Percentiles rank a stretch among this genome's conserved stretches.
Evolutionary conservation across 2,329 filamentous ascomycete genomes (phyloP).

Genomic region (Paraphoma chrysanthemicola): DNA sequence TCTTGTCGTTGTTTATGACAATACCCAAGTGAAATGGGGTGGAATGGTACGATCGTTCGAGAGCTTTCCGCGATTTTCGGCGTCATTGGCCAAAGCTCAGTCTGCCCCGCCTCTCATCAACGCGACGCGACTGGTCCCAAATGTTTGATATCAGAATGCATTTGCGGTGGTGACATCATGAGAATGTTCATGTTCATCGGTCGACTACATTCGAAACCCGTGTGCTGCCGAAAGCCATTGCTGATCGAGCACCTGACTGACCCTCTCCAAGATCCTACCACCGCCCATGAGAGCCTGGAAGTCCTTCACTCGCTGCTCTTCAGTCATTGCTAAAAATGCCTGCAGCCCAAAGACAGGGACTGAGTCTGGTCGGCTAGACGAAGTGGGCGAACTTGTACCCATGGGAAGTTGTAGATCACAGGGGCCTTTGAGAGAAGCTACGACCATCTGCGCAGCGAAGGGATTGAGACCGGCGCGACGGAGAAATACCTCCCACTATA

Average conservation of each 20-base stretch:
- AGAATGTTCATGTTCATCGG: not conserved
- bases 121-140: not conserved
- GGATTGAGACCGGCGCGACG: constrained; percentile 71
- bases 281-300: constrained; percentile 65
- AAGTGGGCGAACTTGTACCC: constrained; percentile 5
- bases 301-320: constrained; percentile 54
- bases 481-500: constrained; percentile 70
- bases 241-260: constrained; percentile 60
- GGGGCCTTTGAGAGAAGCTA: constrained; percentile 49
- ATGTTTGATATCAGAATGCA: not conserved
- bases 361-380: not conserved
- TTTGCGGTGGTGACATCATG: not conserved
- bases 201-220: constrained; percentile 31
- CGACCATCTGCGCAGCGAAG: constrained; percentile 72
- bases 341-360: constrained; percentile 52
- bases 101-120: not conserved
- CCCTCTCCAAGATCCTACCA: constrained; percentile 58
- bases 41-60: constrained; percentile 15
- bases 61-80: constrained; percentile 27
- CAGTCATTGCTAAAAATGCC: constrained; percentile 64
- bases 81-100: constrained; percentile 27
- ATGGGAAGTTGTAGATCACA: constrained; percentile 12
- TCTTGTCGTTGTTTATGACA: constrained; percentile 3
- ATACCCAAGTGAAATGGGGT: not conserved
- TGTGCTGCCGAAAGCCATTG: constrained; percentile 53